Percentiles rank a stretch among this genome's conserved stretches.
Evolutionary conservation across 495 filamentous ascomycete genomes (phyloP).

Genomic region (Penicillium parvum): DNA sequence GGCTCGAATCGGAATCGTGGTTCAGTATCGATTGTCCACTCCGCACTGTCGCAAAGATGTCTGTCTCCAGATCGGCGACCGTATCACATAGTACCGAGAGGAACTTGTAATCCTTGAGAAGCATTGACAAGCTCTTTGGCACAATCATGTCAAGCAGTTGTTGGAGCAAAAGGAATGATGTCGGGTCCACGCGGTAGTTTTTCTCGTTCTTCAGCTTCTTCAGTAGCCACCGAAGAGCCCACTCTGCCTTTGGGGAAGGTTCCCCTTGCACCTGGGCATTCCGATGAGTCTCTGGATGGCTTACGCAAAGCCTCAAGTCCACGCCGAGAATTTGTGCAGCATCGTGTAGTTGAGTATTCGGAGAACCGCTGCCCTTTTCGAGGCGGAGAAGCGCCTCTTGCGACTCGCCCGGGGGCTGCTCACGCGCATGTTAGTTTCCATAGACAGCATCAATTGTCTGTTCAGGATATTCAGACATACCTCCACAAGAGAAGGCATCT

Average conservation of each 20-base stretch:
- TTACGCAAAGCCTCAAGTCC: constrained; percentile 35
- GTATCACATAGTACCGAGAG: constrained; percentile 37
- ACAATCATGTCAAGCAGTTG: constrained; percentile 46
- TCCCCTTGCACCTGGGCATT: constrained; percentile 21
- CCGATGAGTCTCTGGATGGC: constrained; percentile 31
- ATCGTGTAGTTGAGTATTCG: constrained; percentile 38
- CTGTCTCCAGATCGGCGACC: constrained; percentile 36
- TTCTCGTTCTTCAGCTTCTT: constrained; percentile 50
- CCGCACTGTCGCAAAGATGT: constrained; percentile 30
- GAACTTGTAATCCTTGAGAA: constrained; percentile 50
- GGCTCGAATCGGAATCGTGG: constrained; percentile 36
- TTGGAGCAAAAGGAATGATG: constrained; percentile 46
- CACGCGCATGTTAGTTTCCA: constrained; percentile 13
- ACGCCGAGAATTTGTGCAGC: constrained; percentile 47
- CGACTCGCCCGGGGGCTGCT: constrained; percentile 40
- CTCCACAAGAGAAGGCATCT: constrained; percentile 42
- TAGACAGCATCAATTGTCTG: background rate
- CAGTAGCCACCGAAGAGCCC: constrained; percentile 64
- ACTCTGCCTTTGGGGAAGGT: constrained; percentile 55
- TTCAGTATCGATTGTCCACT: constrained; percentile 20
- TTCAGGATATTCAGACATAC: constrained; percentile 22
- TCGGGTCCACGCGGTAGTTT: constrained; percentile 40
- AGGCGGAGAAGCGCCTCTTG: constrained; percentile 49
- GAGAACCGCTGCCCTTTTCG: constrained; percentile 45
- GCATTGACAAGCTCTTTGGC: constrained; percentile 41